A percentile compares a stretch with the other conserved stretches of the same genome.
Evolutionary conservation across 331 rosid species (phyloP).

Genomic region (Acacia pycnantha): DNA sequence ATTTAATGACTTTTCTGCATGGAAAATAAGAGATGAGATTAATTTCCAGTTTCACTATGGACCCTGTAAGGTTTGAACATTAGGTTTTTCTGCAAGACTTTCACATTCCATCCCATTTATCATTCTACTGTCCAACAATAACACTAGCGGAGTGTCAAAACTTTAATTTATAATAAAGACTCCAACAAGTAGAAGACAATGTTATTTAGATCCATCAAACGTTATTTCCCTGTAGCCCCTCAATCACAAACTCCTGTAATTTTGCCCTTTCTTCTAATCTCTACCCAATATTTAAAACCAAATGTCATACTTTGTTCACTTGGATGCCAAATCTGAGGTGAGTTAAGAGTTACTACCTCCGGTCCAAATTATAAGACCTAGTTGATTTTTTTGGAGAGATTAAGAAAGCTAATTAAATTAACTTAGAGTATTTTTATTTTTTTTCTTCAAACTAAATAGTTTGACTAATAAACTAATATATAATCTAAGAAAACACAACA

Average conservation of each 20-base stretch:
- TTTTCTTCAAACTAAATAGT: too few species aligned
- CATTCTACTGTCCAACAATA: neutral
- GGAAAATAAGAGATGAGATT: slow-evolving; percentile 11
- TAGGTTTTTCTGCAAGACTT: neutral
- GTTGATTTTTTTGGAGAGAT: too few species aligned
- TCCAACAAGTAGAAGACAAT: neutral
- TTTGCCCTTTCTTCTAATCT: neutral
- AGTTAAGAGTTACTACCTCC: neutral
- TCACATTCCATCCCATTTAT: slow-evolving; percentile 2
- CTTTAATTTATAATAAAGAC: neutral
- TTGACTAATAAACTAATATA: too few species aligned
- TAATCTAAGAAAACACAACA: too few species aligned
- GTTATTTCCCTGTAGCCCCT: neutral
- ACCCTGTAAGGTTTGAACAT: neutral
- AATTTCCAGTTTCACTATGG: neutral
- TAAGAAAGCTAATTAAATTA: too few species aligned
- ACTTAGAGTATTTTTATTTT: too few species aligned
- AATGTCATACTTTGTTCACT: neutral
- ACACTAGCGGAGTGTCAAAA: slow-evolving; percentile 3
- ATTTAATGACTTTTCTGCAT: slow-evolving; percentile 68
- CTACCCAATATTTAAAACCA: neutral
- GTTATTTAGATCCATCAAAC: neutral
- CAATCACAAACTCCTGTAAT: neutral
- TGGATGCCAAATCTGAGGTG: neutral
- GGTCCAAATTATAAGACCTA: too few species aligned